Evolutionary conservation across 768 basidiomycete species (phyloP).

Genomic region (Podaxis sp.): DNA sequence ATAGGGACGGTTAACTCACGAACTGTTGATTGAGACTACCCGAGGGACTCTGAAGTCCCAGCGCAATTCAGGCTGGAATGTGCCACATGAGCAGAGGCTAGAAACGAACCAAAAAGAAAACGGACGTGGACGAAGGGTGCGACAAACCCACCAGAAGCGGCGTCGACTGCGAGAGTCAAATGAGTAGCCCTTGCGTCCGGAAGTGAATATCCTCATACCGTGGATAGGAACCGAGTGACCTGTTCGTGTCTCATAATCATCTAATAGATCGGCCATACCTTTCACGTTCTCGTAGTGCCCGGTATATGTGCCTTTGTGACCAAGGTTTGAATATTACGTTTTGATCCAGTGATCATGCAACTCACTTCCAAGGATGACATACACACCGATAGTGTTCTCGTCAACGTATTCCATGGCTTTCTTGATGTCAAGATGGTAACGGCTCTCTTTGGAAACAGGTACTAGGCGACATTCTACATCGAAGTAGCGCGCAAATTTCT

Average conservation of each 20-base stretch:
- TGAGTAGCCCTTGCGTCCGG: constrained; percentile 42
- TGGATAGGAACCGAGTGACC: constrained; percentile 66
- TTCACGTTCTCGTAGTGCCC: constrained; percentile 80
- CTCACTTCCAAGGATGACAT: constrained; percentile 48
- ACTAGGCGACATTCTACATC: constrained; percentile 65
- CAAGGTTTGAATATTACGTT: constrained; percentile 48
- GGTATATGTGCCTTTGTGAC: constrained; percentile 51
- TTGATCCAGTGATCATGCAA: constrained; percentile 27
- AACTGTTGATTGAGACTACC: constrained; percentile 61
- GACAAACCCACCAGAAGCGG: constrained; percentile 65
- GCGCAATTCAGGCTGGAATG: constrained; percentile 45
- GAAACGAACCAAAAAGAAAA: not conserved
- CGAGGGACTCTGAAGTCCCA: constrained; percentile 69
- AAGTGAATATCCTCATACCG: constrained; percentile 46
- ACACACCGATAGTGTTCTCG: constrained; percentile 75
- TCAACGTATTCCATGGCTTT: constrained; percentile 66
- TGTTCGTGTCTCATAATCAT: constrained; percentile 61
- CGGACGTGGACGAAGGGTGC: constrained; percentile 57
- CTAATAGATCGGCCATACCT: constrained; percentile 76
- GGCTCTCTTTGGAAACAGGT: constrained; percentile 48
- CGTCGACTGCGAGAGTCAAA: constrained; percentile 54
- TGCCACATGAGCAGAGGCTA: constrained; percentile 24
- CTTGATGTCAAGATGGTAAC: constrained; percentile 58
- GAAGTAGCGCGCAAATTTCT: constrained; percentile 72
- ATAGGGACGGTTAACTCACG: constrained; percentile 43